Conservation (phyloP, 192 early-diverging fungal species). For the Rhizoclosmatium globosum region DNA sequence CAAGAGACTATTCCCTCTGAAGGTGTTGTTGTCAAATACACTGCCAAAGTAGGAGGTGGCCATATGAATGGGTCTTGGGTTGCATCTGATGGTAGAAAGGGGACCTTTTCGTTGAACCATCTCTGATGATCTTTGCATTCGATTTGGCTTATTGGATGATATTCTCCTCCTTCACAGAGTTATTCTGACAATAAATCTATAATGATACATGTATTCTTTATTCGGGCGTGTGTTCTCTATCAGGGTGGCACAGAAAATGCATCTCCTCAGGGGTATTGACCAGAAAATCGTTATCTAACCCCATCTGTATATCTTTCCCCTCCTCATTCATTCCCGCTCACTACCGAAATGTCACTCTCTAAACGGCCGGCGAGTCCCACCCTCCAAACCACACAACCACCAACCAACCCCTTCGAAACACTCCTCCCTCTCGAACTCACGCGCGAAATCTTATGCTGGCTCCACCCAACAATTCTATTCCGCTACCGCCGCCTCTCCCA, state of each 20-base stretch:
- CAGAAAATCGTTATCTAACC: no score
- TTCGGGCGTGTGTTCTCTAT: no score
- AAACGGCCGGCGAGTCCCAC: neutral
- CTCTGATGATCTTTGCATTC: neutral
- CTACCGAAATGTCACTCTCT: no score
- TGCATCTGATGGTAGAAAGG: conserved; percentile 14
- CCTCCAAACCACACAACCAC: neutral
- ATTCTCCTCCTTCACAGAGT: no score
- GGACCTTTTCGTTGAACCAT: conserved; percentile 12
- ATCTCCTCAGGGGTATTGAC: no score
- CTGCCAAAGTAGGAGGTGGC: neutral
- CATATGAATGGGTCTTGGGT: conserved; percentile 20
- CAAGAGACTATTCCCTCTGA: neutral
- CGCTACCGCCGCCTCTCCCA: conserved; percentile 12
- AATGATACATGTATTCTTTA: no score
- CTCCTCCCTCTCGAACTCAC: conserved; percentile 2
- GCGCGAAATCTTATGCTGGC: neutral
- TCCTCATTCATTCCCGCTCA: no score
- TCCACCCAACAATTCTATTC: neutral
- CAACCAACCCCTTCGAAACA: neutral
- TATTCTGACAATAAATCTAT: no score
- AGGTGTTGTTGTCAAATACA: neutral
- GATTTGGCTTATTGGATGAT: no score
- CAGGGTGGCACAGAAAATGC: no score
- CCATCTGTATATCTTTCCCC: no score